phyloP scores from a whole-genome alignment of 805 yeast genomes.

The Naumovozyma castellii region DNA sequence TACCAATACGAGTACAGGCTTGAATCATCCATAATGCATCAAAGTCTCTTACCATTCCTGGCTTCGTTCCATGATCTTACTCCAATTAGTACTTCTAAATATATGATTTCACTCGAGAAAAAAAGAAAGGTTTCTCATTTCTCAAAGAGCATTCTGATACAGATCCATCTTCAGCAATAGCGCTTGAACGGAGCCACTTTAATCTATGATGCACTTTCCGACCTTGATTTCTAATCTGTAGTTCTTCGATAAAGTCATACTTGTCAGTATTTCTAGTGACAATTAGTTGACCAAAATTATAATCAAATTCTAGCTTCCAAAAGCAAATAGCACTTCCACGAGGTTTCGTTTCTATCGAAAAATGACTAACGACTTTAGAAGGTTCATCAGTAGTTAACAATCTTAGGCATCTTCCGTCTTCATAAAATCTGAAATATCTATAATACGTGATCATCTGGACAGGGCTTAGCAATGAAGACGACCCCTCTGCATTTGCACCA shows the following conservation, averaged over 20 bases:
- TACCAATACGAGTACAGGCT: no score
- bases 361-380: conserved; percentile 46
- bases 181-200: conserved; percentile 60
- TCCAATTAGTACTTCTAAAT: not conserved
- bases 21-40: no score
- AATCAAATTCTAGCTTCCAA: conserved; percentile 51
- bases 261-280: conserved; percentile 50
- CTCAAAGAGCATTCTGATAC: conserved; percentile 46
- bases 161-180: conserved; percentile 46
- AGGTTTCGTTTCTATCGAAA: conserved; percentile 31
- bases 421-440: conserved; percentile 71
- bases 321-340: conserved; percentile 39
- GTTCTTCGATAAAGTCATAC: conserved; percentile 54
- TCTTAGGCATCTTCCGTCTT: conserved; percentile 66
- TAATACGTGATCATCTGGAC: conserved; percentile 80
- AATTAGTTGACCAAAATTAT: conserved; percentile 39
- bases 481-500: conserved; percentile 63
- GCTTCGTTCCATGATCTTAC: no score
- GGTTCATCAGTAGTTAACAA: conserved; percentile 71
- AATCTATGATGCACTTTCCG: conserved; percentile 58
- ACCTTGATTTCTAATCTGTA: conserved; percentile 52
- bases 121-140: conserved; percentile 73
- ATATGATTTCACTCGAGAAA: conserved; percentile 48
- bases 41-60: no score
- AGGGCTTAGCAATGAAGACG: conserved; percentile 63